These are phyloP conservation scores for Penicillium freii DNA, from an alignment of 2,329 filamentous ascomycete genomes.

Conservation along the genomic window DNA sequence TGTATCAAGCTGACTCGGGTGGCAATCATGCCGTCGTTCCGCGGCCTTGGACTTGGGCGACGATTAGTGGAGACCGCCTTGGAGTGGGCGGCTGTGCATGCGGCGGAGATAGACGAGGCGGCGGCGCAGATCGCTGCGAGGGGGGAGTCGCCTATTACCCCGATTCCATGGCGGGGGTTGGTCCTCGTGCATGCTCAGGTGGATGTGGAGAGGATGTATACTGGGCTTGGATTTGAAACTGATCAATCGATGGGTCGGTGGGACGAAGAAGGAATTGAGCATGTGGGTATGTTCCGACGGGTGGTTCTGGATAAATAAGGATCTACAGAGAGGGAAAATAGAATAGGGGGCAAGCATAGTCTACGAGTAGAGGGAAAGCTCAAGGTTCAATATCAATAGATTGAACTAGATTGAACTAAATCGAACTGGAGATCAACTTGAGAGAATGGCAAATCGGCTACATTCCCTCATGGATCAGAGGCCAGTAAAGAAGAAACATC, in stretches of 20 bases:
- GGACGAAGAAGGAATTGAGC: conserved; percentile 79
- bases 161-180: conserved; percentile 64
- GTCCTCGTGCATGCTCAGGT: conserved; percentile 78
- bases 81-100: conserved; percentile 65
- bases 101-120: conserved; percentile 45
- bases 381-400: conserved; percentile 3
- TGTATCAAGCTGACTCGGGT: conserved; percentile 82
- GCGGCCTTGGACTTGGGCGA: conserved; percentile 63
- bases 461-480: conserved; percentile 12
- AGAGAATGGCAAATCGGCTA: not conserved
- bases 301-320: conserved; percentile 20
- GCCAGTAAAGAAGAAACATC: conserved; percentile 12
- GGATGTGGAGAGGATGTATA: conserved; percentile 63
- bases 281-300: conserved; percentile 77
- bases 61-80: conserved; percentile 67
- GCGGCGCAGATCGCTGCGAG: conserved; percentile 29
- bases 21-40: conserved; percentile 65
- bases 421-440: not conserved
- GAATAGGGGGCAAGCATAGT: not conserved
- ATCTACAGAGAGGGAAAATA: not conserved
- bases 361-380: not conserved
- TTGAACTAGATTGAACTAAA: conserved; percentile 1
- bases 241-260: conserved; percentile 74
- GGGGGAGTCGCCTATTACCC: conserved; percentile 46
- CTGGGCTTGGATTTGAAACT: conserved; percentile 67